Conservation (phyloP, 129 eudicot species). For the Escallonia rubra region DNA sequence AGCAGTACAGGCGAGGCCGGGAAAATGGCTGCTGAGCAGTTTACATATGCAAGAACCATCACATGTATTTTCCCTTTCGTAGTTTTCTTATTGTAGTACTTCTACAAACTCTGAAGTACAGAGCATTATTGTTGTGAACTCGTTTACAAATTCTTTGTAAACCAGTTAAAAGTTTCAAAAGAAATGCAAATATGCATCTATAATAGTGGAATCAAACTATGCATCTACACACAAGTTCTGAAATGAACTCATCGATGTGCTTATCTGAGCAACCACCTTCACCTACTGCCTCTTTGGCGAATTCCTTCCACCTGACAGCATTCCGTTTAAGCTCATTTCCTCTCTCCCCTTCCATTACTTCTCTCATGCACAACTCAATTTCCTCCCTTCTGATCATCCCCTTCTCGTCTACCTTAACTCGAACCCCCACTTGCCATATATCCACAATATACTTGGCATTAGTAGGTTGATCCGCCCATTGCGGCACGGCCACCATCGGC, state of each 20-base stretch:
- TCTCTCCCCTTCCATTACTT: constrained; percentile 47
- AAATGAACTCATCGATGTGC: constrained; percentile 38
- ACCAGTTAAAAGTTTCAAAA: too few relatives aligned
- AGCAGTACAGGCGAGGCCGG: too few relatives aligned
- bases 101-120: too few relatives aligned
- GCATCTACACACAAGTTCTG: too few relatives aligned
- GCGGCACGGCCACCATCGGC: constrained; percentile 63
- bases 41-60: too few relatives aligned
- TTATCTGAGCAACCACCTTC: constrained; percentile 63
- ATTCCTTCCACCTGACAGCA: constrained; percentile 41
- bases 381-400: constrained; percentile 44
- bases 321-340: constrained; percentile 36
- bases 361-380: constrained; percentile 33
- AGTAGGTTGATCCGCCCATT: constrained; percentile 59
- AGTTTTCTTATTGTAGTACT: too few relatives aligned
- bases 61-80: too few relatives aligned
- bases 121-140: too few relatives aligned
- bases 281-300: constrained; percentile 46
- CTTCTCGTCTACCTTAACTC: constrained; percentile 40
- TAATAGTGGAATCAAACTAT: too few relatives aligned
- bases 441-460: constrained; percentile 58
- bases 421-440: constrained; percentile 53
- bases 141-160: too few relatives aligned
- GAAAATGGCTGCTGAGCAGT: too few relatives aligned
- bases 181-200: too few relatives aligned